Conservation (phyloP, 169 alveolate genomes). For the Theileria orientalis region DNA sequence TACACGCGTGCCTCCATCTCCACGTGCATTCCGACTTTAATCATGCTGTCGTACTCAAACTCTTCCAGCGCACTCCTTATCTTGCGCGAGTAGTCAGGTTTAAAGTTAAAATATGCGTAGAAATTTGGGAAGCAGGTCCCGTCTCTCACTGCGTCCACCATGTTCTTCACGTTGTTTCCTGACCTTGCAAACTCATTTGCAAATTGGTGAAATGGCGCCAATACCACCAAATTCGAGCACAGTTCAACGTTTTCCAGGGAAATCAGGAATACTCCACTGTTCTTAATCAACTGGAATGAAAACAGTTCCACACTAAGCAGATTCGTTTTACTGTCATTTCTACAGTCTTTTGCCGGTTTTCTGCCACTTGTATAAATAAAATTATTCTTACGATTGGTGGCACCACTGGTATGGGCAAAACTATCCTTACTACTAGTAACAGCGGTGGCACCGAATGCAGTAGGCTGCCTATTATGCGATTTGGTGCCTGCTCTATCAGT, state of each 20-base stretch:
- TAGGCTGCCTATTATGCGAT: too few relatives aligned
- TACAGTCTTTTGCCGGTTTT: too few relatives aligned
- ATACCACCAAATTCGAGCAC: background rate
- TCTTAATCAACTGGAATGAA: background rate
- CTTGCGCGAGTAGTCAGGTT: background rate
- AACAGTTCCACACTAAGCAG: background rate
- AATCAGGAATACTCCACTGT: background rate
- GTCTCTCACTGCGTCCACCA: background rate
- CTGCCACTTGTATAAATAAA: too few relatives aligned
- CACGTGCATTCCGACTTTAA: background rate
- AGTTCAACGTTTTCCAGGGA: background rate
- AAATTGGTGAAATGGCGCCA: background rate
- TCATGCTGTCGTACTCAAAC: background rate
- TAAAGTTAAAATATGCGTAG: background rate
- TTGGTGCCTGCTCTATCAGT: too few relatives aligned
- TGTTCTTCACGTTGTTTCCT: background rate
- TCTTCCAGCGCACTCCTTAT: background rate
- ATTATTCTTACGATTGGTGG: background rate
- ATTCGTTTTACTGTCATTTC: background rate
- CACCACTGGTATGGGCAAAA: background rate
- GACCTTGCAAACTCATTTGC: background rate
- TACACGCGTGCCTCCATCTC: background rate
- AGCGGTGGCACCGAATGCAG: background rate
- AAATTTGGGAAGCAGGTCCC: background rate
- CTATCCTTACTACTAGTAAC: background rate